Evolutionary conservation across 345 rosid species (phyloP).

Genomic region (Pugionium cornutum): DNA sequence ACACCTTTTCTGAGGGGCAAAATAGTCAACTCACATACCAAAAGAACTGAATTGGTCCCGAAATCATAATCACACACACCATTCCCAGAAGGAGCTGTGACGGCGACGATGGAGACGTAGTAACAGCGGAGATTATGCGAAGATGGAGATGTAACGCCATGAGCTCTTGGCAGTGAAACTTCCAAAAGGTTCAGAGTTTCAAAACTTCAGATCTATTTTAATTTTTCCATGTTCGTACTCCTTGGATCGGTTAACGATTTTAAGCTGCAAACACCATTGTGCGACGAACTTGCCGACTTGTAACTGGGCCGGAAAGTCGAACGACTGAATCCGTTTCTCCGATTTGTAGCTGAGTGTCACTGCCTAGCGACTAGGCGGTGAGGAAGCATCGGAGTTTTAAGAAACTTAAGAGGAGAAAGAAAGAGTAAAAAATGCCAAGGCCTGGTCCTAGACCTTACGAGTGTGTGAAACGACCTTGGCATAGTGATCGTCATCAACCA

Average conservation of each 20-base stretch:
- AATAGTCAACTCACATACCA: constrained; percentile 1
- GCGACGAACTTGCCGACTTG: not conserved
- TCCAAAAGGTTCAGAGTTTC: not conserved
- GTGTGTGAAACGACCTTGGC: constrained; percentile 97
- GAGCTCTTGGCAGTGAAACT: not conserved
- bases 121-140: constrained; percentile 1
- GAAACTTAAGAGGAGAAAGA: not conserved
- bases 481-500: constrained; percentile 92
- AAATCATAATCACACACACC: not conserved
- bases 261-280: constrained; percentile 1
- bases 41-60: not conserved
- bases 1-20: not conserved
- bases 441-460: constrained; percentile 96
- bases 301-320: not conserved
- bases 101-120: constrained; percentile 30
- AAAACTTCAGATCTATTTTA: constrained; percentile 25
- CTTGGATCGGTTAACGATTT: constrained; percentile 17
- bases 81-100: constrained; percentile 8
- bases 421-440: constrained; percentile 64
- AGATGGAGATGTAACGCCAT: constrained; percentile 14
- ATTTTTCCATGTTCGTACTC: not conserved
- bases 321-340: too few species aligned
- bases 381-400: not conserved
- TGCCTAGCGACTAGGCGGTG: not conserved
- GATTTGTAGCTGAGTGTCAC: not conserved